These are phyloP conservation scores for Eucalyptus coolabah DNA, from an alignment of 345 rosid genomes.

Conservation along the genomic window DNA sequence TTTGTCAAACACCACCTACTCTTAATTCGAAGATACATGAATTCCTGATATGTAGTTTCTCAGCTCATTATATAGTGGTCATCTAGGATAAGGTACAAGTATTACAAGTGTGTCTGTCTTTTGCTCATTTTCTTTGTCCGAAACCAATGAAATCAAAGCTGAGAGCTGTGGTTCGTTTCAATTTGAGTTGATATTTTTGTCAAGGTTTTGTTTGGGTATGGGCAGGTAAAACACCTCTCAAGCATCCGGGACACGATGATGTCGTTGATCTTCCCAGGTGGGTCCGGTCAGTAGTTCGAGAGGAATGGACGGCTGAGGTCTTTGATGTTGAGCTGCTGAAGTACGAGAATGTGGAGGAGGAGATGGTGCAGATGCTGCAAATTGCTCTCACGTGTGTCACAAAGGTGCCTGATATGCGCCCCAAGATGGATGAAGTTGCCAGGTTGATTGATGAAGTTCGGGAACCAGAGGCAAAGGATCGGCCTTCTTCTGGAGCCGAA, in stretches of 20 bases:
- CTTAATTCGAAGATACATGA: not conserved
- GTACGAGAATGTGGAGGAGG: slow-evolving; percentile 54
- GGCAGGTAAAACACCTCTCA: slow-evolving; percentile 40
- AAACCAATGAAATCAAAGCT: not conserved
- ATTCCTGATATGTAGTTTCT: not conserved
- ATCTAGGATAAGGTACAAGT: not conserved
- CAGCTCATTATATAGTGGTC: not conserved
- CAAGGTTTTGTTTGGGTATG: not conserved
- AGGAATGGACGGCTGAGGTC: slow-evolving; percentile 90
- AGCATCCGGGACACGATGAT: slow-evolving; percentile 40
- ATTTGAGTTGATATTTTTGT: not conserved
- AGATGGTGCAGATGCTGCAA: slow-evolving; percentile 88
- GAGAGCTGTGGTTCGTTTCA: not conserved
- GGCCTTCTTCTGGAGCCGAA: slow-evolving; percentile 46
- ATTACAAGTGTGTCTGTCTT: not conserved
- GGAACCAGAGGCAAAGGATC: slow-evolving; percentile 30
- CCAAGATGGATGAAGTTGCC: slow-evolving; percentile 52
- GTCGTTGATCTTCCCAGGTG: slow-evolving; percentile 71
- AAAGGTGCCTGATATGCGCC: slow-evolving; percentile 44
- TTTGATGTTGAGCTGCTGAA: slow-evolving; percentile 71
- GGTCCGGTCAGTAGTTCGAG: slow-evolving; percentile 78
- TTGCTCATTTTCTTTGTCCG: not conserved
- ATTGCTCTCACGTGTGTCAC: slow-evolving; percentile 58
- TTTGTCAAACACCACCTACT: not conserved
- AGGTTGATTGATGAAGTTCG: slow-evolving; percentile 56